Evolutionary conservation across 495 filamentous ascomycete genomes (phyloP), one percentile per base, ranked within the genome.

Genomic region (Parmelia sp.): DNA sequence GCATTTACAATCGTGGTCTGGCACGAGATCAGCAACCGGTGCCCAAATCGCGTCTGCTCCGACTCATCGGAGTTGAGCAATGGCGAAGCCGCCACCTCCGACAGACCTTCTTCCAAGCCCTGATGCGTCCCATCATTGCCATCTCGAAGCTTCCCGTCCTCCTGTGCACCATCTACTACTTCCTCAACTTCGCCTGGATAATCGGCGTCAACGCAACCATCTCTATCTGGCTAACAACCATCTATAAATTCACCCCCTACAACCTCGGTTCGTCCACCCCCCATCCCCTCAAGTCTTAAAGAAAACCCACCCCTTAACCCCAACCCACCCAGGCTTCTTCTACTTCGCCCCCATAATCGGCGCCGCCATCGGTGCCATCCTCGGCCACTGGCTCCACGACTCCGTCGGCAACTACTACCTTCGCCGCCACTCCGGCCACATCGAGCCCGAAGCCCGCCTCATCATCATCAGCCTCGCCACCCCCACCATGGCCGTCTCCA

Each of bases 181-280:
- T 82, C 45, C 68, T 83, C n/a, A 83, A 75, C 9, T 86, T 86
- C 68, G 81, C 82, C 15, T 87, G 83, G 83, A 79, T 79, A 9
- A 79, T 87, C 17, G 84, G 82, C 10, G 83, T 87, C 71, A 87
- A 88, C 66, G 84, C 83, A 0, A 86, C 84, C 3, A 74, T 85
- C 15, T 75, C 78, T 33, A 82, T 86, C 53, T 82, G 84, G 65
- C 69, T 87, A 12, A 76, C 75, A 0, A 77, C 77, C 0, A 68
- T 79, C 8, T 88, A 86, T 74, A 76, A 76, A 21, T 87, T 88
- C 65, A 77, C 74, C 1, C 74, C 80, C 0, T 75, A 78, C 49
- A 75, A 80, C 49, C 77, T 85, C 33, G 84, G 84, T 76, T 35
- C 37, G 3, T 0, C 3, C 23, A 35, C n/a, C 23, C 42, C 19